Conservation (phyloP, 805 yeast species). For the Wickerhamiella brachini region DNA sequence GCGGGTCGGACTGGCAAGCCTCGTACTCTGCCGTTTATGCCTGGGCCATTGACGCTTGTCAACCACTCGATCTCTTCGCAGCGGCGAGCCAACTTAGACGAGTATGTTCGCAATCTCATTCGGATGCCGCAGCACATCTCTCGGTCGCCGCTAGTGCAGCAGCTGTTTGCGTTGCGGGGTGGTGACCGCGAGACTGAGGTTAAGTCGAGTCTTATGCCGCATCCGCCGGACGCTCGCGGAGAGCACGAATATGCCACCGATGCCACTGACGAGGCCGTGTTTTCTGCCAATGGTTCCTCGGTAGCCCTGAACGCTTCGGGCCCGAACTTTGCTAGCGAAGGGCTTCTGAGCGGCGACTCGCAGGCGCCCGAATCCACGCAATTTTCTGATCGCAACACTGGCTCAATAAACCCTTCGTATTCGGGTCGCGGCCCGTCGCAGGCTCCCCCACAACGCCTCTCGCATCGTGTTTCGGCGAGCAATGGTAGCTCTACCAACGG, state of each 20-base stretch:
- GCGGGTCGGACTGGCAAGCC: constrained; percentile 75
- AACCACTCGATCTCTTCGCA: constrained; percentile 56
- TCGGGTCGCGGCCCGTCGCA: too few relatives aligned
- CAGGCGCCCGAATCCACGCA: neutral
- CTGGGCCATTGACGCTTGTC: constrained; percentile 89
- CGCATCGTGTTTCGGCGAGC: neutral
- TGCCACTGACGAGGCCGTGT: neutral
- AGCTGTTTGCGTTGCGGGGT: constrained; percentile 52
- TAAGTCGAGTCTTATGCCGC: constrained; percentile 22
- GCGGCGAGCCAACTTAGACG: constrained; percentile 41
- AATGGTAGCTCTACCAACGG: neutral
- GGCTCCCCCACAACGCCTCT: too few relatives aligned
- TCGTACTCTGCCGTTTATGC: constrained; percentile 82
- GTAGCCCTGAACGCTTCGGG: neutral
- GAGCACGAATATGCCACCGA: neutral
- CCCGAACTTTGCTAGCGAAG: too few relatives aligned
- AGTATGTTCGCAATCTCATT: constrained; percentile 45
- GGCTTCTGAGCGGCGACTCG: neutral
- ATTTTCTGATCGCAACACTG: neutral
- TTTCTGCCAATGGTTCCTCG: neutral
- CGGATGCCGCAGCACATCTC: constrained; percentile 67
- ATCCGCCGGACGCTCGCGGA: constrained; percentile 18
- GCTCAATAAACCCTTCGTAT: too few relatives aligned
- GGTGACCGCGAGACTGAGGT: constrained; percentile 43
- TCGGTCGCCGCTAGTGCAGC: constrained; percentile 49